Evolutionary conservation across 352 stramenopile species (phyloP).

Genomic region (Phytopythium chamaehyphon): DNA sequence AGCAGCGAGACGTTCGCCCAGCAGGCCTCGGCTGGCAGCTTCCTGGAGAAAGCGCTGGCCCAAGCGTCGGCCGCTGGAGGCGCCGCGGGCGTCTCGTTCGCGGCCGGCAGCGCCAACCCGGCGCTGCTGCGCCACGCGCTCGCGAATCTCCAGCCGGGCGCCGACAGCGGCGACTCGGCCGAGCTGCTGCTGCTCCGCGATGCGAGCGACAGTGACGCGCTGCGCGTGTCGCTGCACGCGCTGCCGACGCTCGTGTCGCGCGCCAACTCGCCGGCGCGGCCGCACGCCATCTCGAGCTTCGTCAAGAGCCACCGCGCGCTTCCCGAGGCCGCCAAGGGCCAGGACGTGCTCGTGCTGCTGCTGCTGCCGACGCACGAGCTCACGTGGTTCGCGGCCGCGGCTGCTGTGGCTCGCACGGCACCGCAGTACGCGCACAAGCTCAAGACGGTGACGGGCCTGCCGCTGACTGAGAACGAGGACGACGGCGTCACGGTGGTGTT

Average conservation of each 20-base stretch:
- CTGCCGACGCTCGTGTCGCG: constrained; percentile 60
- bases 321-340: constrained; percentile 13
- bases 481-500: constrained; percentile 54
- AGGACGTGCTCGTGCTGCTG: constrained; percentile 53
- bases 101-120: constrained; percentile 23
- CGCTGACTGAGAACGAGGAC: constrained; percentile 13
- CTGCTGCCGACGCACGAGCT: constrained; percentile 41
- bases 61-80: constrained; percentile 14
- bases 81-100: constrained; percentile 19
- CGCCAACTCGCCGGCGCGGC: constrained; percentile 64
- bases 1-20: constrained; percentile 37
- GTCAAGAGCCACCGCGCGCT: constrained; percentile 45
- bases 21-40: constrained; percentile 23
- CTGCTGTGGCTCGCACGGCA: constrained; percentile 44
- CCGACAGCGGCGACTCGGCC: constrained; percentile 41
- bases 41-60: constrained; percentile 36
- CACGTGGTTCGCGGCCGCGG: constrained; percentile 57
- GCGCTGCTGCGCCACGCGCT: constrained; percentile 52
- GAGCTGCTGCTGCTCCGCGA: constrained; percentile 42
- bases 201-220: constrained; percentile 11
- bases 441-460: constrained; percentile 28
- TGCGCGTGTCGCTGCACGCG: constrained; percentile 51
- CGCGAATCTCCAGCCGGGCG: constrained; percentile 26
- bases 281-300: constrained; percentile 69
- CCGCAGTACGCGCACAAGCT: constrained; percentile 56